Conservation (phyloP, 495 filamentous ascomycete species). For the Pseudomonodictys pantanalensis region DNA sequence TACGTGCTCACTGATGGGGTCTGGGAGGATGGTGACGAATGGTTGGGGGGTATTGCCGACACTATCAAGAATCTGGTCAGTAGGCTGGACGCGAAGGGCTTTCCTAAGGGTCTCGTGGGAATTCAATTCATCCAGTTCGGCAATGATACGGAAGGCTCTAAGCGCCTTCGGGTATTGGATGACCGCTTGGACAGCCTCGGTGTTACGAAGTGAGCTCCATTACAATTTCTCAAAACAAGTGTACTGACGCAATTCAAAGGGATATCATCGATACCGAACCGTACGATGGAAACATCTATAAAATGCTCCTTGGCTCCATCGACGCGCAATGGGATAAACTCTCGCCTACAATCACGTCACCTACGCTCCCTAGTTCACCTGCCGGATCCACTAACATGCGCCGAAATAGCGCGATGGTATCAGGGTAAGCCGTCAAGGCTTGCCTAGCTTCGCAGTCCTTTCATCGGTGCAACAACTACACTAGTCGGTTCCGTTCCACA, state of each 20-base stretch:
- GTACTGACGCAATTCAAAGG: conserved; percentile 17
- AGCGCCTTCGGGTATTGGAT: conserved; percentile 39
- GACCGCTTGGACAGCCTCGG: neutral
- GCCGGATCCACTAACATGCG: no score
- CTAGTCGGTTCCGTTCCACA: no score
- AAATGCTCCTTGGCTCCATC: conserved; percentile 40
- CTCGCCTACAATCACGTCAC: neutral
- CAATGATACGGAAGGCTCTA: conserved; percentile 33
- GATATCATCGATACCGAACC: conserved; percentile 42
- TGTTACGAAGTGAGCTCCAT: neutral
- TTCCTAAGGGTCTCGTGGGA: conserved; percentile 34
- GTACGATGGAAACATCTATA: conserved; percentile 31
- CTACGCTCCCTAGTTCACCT: no score
- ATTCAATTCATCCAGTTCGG: conserved; percentile 49
- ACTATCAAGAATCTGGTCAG: conserved; percentile 34
- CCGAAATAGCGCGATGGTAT: no score
- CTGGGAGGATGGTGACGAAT: conserved; percentile 33
- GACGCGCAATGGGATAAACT: conserved; percentile 20
- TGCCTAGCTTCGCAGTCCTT: no score
- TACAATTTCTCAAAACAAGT: neutral
- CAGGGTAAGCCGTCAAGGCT: no score
- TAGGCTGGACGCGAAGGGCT: conserved; percentile 24
- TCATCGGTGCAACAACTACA: no score
- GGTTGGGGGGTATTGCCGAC: conserved; percentile 17
- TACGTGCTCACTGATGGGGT: conserved; percentile 46